phyloP scores from a whole-genome alignment of 2,329 filamentous ascomycete genomes.

The Pseudogymnoascus sp. region DNA sequence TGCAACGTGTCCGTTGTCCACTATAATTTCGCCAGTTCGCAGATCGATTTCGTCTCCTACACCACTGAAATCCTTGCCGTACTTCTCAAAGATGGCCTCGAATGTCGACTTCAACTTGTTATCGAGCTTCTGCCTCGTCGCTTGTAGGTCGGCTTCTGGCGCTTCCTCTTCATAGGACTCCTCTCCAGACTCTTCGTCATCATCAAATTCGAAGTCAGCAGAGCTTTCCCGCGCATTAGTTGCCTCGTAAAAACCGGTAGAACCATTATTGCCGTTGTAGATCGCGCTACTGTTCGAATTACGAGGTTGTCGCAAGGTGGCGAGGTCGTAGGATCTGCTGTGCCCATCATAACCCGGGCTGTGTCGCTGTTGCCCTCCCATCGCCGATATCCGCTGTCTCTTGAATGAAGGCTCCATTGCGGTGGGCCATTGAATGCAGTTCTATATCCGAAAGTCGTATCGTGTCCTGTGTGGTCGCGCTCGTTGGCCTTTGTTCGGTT shows the following conservation, averaged over 20 bases:
- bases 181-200: slow-evolving; percentile 6
- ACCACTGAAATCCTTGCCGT: slow-evolving; percentile 71
- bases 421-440: neutral
- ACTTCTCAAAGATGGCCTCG: slow-evolving; percentile 84
- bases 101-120: slow-evolving; percentile 72
- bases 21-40: slow-evolving; percentile 69
- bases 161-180: slow-evolving; percentile 37
- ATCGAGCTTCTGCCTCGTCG: slow-evolving; percentile 58
- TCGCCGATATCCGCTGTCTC: neutral
- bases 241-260: neutral
- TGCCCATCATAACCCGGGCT: neutral
- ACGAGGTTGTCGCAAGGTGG: neutral
- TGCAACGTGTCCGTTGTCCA: slow-evolving; percentile 80
- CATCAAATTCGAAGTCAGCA: neutral
- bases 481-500: neutral
- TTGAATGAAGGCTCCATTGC: neutral
- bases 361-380: neutral
- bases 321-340: neutral
- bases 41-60: slow-evolving; percentile 88
- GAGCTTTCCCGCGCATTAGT: neutral
- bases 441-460: neutral
- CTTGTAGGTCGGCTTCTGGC: slow-evolving; percentile 48
- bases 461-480: neutral
- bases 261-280: neutral
- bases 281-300: neutral